Evolutionary conservation across 345 rosid species (phyloP), one percentile per base, ranked within the genome.

Genomic region (Kandelia obovata): DNA sequence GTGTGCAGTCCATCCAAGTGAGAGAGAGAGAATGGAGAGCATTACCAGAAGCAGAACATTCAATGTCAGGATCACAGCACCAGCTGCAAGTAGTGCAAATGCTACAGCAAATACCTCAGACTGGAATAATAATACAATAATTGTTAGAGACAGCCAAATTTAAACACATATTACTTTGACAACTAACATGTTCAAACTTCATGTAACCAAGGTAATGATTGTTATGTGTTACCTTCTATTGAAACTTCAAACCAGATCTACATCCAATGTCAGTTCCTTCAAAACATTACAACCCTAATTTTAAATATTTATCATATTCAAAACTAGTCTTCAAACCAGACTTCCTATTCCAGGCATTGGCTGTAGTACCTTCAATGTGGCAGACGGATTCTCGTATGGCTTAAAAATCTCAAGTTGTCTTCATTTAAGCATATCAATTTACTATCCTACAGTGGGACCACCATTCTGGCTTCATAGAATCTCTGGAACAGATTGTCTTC

Each of bases 61-160:
- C 80, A 90, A 75, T 30, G 99, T 95, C 83, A 95, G 86, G 73
- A 95, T 90, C 37, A 95, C 86, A 64, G 97, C 99, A 31, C 99
- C 98, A 34, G 94, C 91, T 15, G 97, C 99, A 64, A 95, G 96
- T 58, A 95, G 81, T 19, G 98, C 99, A 80, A 95, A 92, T 72
- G 99, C 99, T 78, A 90, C 98, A 0, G 98, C 98, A 72, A 95
- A 95, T 52, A 95, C 96, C 82, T 95, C 96, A 5, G 98, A 92
- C 97, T 92, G 87, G 61, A 35, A 70, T 19, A 68, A 53, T 1
- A 63, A 55, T 3, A 71, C 4, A 31, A 62, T 64, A 66, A 66
- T 6, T 7, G 77, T 73, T 56, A 73, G 37, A 23, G 43, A 21
- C 8, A 49, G 25, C n/a, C 27, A 32, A 28, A 2, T 25, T 4